A percentile compares a stretch with the other conserved stretches of the same genome.
phyloP scores from a whole-genome alignment of 345 rosid genomes.

The Raphanus sativus region DNA sequence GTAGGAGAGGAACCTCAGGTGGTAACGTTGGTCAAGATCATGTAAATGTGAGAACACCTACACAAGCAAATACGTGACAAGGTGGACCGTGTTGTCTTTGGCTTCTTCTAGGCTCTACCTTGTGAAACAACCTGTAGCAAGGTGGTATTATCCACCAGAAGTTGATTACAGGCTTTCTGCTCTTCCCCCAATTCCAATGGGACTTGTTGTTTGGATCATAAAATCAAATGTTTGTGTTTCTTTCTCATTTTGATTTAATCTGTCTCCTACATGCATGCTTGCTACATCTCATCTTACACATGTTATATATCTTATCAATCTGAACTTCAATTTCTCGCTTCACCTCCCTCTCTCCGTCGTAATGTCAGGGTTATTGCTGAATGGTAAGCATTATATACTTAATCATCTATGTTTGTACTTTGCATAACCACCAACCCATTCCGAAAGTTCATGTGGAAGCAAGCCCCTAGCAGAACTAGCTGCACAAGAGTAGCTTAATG shows the following conservation, averaged over 20 bases:
- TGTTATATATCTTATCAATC: conserved; percentile 25
- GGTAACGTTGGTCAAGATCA: conserved; percentile 86
- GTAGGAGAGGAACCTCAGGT: conserved; percentile 64
- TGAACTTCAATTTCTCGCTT: conserved; percentile 81
- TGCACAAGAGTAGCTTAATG: conserved; percentile 13
- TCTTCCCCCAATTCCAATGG: too few species aligned
- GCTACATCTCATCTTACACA: background rate
- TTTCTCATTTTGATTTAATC: conserved; percentile 1
- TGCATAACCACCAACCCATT: background rate
- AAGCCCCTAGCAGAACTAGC: conserved; percentile 66
- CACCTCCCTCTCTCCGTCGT: conserved; percentile 82
- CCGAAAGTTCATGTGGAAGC: conserved; percentile 56
- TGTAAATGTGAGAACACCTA: conserved; percentile 96
- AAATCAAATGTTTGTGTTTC: conserved; percentile 45
- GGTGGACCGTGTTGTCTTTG: too few species aligned
- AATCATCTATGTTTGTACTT: background rate
- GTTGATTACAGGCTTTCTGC: too few species aligned
- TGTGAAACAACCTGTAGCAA: too few species aligned
- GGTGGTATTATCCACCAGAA: too few species aligned
- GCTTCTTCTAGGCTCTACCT: too few species aligned
- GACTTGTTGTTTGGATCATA: too few species aligned
- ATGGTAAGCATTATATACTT: conserved; percentile 47
- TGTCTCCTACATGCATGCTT: background rate
- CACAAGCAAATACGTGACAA: conserved; percentile 17
- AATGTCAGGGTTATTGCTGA: conserved; percentile 86